Conservation (phyloP, 225 moss, liverwort and hornwort species). For the Pseudisothecium myosuroides region DNA sequence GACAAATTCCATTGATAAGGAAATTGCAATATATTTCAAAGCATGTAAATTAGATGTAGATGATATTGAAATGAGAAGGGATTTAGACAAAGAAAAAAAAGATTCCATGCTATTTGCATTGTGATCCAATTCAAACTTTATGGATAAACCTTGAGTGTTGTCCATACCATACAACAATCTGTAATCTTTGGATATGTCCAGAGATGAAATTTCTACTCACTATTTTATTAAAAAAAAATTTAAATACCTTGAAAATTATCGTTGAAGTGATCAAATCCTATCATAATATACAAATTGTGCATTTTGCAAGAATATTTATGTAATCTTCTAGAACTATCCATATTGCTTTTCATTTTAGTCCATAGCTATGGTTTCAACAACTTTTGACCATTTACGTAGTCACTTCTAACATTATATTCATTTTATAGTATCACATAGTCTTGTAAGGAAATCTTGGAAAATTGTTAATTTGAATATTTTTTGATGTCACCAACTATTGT, state of each 20-base stretch:
- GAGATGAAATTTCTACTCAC: not conserved
- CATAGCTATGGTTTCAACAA: not conserved
- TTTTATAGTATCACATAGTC: not conserved
- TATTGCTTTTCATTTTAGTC: not conserved
- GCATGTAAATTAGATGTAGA: not conserved
- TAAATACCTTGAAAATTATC: not conserved
- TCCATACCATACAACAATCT: not conserved
- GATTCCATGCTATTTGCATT: not conserved
- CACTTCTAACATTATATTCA: accelerated
- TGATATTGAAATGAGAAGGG: not conserved
- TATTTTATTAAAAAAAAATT: not conserved
- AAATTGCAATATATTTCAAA: not conserved
- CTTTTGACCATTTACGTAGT: not conserved
- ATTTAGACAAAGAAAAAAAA: not conserved
- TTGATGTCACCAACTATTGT: not conserved
- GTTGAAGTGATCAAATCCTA: not conserved
- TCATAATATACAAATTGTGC: not conserved
- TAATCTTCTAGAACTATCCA: not conserved
- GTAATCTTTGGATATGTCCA: not conserved
- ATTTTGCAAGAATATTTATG: not conserved
- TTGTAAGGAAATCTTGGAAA: not conserved
- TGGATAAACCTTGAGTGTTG: not conserved
- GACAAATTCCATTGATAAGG: too few relatives aligned
- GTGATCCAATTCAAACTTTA: not conserved
- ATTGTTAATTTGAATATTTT: not conserved